Conservation (phyloP, 2,329 filamentous ascomycete species). For the Alternaria gansuensis region DNA sequence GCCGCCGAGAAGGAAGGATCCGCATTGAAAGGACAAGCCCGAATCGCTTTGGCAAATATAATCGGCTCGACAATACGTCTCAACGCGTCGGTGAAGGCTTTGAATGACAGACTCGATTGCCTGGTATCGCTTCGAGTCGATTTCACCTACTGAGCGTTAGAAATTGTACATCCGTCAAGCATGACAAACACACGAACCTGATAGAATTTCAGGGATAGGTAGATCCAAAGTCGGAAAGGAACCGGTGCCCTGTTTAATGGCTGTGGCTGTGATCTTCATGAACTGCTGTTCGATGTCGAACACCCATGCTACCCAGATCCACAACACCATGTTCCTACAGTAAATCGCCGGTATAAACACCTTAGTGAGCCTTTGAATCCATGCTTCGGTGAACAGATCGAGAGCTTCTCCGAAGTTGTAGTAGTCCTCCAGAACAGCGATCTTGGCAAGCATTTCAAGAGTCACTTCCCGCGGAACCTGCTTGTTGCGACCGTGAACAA, state of each 20-base stretch:
- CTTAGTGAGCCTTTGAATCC: background rate
- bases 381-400: background rate
- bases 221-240: background rate
- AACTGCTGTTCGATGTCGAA: background rate
- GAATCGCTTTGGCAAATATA: background rate
- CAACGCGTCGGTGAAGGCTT: background rate
- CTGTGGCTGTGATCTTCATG: background rate
- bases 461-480: background rate
- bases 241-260: background rate
- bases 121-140: background rate
- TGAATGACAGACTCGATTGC: background rate
- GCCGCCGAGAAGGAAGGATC: background rate
- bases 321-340: slow-evolving; percentile 3
- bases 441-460: slow-evolving; percentile 6
- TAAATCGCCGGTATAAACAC: background rate
- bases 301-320: slow-evolving; percentile 6
- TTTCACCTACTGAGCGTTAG: background rate
- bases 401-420: slow-evolving; percentile 6
- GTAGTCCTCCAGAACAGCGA: slow-evolving; percentile 3
- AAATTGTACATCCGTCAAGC: background rate
- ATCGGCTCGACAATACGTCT: background rate
- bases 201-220: background rate
- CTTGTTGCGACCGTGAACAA: slow-evolving; percentile 8
- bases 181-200: background rate
- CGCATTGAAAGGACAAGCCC: background rate